A percentile compares a stretch with the other conserved stretches of the same genome.
Evolutionary conservation across 2,329 filamentous ascomycete species (phyloP).

Genomic region (Alternaria triticimaculans): DNA sequence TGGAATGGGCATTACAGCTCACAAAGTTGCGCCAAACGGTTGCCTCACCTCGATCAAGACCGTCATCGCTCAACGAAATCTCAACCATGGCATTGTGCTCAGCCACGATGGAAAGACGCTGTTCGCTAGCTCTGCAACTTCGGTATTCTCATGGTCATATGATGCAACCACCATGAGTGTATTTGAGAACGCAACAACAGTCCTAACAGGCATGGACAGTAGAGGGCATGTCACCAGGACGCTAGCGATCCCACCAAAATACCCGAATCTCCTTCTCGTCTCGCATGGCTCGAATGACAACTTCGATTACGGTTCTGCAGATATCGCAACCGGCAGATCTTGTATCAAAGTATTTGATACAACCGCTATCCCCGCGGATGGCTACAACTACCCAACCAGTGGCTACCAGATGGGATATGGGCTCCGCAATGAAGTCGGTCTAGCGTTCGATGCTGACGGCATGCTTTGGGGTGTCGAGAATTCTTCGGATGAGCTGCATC

Average conservation of each 20-base stretch:
- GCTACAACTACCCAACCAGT: conserved; percentile 57
- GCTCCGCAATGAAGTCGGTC: conserved; percentile 71
- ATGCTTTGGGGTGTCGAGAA: conserved; percentile 67
- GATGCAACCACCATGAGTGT: conserved; percentile 29
- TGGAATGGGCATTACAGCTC: conserved; percentile 47
- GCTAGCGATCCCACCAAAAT: conserved; percentile 28
- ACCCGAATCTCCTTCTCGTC: conserved; percentile 63
- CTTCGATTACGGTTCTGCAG: conserved; percentile 61
- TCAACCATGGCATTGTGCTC: conserved; percentile 40
- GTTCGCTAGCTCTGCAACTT: conserved; percentile 38
- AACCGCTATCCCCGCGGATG: conserved; percentile 33
- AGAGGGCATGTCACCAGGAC: conserved; percentile 38
- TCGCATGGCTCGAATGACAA: conserved; percentile 69
- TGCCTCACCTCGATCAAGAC: conserved; percentile 31
- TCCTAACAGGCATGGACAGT: conserved; percentile 37
- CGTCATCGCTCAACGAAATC: conserved; percentile 30
- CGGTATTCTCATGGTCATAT: conserved; percentile 36
- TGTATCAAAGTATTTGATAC: conserved; percentile 68
- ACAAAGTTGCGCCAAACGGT: conserved; percentile 48
- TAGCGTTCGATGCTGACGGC: conserved; percentile 50
- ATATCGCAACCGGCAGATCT: conserved; percentile 62
- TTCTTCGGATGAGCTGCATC: conserved; percentile 66
- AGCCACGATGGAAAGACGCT: conserved; percentile 39
- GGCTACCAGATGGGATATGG: conserved; percentile 66
- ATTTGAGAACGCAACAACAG: conserved; percentile 36